Evolutionary conservation across 2,329 filamentous ascomycete genomes (phyloP).

Genomic region (Aphanoascus verrucosus): DNA sequence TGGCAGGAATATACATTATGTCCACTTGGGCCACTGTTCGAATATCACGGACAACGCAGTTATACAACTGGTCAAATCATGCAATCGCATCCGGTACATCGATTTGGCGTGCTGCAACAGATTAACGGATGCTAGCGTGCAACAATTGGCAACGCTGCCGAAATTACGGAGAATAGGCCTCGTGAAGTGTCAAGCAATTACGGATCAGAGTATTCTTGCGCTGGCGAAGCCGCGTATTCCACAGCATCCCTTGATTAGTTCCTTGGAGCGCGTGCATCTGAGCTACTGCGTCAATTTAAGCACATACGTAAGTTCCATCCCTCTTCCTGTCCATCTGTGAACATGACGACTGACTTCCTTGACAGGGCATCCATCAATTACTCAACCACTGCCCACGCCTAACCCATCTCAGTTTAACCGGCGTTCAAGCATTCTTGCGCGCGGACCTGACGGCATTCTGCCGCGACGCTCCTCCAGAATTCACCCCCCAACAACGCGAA

Average conservation of each 20-base stretch:
- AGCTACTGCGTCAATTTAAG: conserved; percentile 87
- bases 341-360: neutral
- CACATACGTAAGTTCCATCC: conserved; percentile 52
- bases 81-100: conserved; percentile 93
- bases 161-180: conserved; percentile 91
- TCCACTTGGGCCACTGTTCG: conserved; percentile 87
- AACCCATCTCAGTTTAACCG: conserved; percentile 88
- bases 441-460: conserved; percentile 79
- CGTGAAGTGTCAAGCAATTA: conserved; percentile 86
- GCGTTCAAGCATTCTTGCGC: conserved; percentile 79
- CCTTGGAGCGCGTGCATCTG: conserved; percentile 83
- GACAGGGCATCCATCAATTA: conserved; percentile 74
- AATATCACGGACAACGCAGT: conserved; percentile 86
- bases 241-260: conserved; percentile 52
- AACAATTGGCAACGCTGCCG: conserved; percentile 70
- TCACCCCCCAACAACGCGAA: conserved; percentile 86
- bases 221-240: conserved; percentile 56
- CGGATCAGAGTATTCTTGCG: conserved; percentile 76
- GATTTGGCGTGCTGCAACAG: conserved; percentile 90
- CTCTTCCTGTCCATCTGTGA: neutral
- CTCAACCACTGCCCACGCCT: conserved; percentile 85
- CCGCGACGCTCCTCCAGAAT: conserved; percentile 75
- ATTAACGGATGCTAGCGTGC: conserved; percentile 78
- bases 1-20: conserved; percentile 92
- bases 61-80: conserved; percentile 67